These are phyloP conservation scores for Phytophthora rubi DNA, from an alignment of 352 stramenopile genomes.

Conservation along the genomic window DNA sequence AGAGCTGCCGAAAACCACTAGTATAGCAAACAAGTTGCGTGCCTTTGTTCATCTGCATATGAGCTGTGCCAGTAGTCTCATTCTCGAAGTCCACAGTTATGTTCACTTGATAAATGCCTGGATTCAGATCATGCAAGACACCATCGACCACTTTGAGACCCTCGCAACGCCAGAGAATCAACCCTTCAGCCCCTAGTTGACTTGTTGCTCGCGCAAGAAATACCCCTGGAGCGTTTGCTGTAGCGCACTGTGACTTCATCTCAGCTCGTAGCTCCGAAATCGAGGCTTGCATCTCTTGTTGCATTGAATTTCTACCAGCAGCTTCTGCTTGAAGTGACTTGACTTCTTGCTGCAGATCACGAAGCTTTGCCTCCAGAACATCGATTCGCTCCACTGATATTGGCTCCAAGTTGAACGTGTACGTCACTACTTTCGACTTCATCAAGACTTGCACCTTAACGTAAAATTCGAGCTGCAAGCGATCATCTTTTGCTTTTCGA, in stretches of 20 bases:
- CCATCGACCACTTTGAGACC: constrained; percentile 17
- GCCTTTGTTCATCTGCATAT: constrained; percentile 15
- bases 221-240: background rate
- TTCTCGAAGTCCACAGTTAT: constrained; percentile 13
- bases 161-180: constrained; percentile 15
- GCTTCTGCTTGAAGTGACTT: constrained; percentile 13
- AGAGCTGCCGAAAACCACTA: constrained; percentile 6
- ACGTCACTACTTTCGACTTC: constrained; percentile 11
- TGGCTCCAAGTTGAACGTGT: constrained; percentile 3
- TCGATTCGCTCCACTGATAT: constrained; percentile 12
- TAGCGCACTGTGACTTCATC: constrained; percentile 11
- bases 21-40: constrained; percentile 6
- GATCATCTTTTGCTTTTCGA: constrained; percentile 3
- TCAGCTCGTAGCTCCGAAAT: constrained; percentile 9
- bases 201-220: constrained; percentile 18
- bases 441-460: constrained; percentile 24
- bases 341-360: constrained; percentile 17
- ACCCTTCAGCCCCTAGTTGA: constrained; percentile 1
- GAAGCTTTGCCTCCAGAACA: constrained; percentile 10
- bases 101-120: constrained; percentile 18
- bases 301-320: background rate
- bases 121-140: background rate
- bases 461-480: constrained; percentile 11
- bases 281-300: constrained; percentile 9
- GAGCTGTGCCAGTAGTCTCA: background rate